Conservation (phyloP, 1,284 basidiomycete species). For the Exsudoporus floridanus region DNA sequence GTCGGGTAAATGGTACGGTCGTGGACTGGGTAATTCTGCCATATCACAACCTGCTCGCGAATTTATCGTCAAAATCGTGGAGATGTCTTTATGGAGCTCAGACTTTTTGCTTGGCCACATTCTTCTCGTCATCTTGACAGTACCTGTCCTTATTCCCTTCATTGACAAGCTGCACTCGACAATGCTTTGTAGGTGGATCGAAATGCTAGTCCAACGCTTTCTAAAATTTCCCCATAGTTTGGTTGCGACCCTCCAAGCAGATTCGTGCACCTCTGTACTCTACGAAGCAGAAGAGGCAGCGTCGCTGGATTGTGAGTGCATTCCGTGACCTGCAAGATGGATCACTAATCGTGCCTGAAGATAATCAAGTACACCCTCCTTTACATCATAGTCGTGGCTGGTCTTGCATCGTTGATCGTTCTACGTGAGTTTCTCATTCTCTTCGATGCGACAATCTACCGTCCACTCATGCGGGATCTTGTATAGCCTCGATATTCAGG, state of each 20-base stretch:
- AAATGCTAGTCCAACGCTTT: neutral
- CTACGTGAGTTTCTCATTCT: conserved; percentile 60
- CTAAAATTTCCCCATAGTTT: conserved; percentile 51
- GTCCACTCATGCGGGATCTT: conserved; percentile 8
- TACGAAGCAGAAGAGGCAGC: conserved; percentile 87
- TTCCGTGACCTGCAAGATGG: neutral
- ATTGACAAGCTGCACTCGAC: conserved; percentile 87
- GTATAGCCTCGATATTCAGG: conserved; percentile 66
- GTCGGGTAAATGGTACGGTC: conserved; percentile 98
- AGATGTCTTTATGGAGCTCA: conserved; percentile 92
- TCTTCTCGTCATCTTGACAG: conserved; percentile 81
- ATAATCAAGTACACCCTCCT: conserved; percentile 82
- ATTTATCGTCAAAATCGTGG: conserved; percentile 95
- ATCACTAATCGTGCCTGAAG: conserved; percentile 35
- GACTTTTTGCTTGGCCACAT: conserved; percentile 86
- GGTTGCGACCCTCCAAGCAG: conserved; percentile 89
- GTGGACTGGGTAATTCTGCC: conserved; percentile 83
- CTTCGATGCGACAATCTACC: neutral
- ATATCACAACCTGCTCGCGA: conserved; percentile 94
- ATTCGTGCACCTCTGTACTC: conserved; percentile 95
- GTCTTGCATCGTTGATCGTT: conserved; percentile 80
- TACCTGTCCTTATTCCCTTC: conserved; percentile 84
- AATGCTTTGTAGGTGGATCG: conserved; percentile 72
- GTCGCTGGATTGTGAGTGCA: conserved; percentile 80
- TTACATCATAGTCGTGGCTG: conserved; percentile 76